Evolutionary conservation across 2,329 filamentous ascomycete species (phyloP).

Genomic region (Tolypocladium endophyticum): DNA sequence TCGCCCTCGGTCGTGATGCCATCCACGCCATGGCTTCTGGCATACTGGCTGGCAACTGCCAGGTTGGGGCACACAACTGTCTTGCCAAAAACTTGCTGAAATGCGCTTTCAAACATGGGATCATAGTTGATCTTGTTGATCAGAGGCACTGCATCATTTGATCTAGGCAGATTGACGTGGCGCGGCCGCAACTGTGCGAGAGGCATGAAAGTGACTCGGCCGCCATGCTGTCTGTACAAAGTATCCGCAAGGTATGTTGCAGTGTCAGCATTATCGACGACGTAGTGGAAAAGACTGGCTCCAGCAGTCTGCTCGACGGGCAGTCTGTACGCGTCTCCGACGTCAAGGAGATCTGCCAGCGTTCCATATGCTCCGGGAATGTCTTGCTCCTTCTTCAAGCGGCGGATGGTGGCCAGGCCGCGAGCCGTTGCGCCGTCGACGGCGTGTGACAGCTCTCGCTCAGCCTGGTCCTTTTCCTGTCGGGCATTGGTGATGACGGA

Average conservation of each 20-base stretch:
- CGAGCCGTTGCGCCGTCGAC: constrained; percentile 85
- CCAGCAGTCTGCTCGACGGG: constrained; percentile 91
- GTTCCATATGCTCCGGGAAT: constrained; percentile 87
- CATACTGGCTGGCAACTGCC: constrained; percentile 79
- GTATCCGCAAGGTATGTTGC: constrained; percentile 72
- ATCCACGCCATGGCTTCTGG: constrained; percentile 81
- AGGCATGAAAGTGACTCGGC: constrained; percentile 90
- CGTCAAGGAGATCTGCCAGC: constrained; percentile 82
- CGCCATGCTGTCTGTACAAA: constrained; percentile 68
- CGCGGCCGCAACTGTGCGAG: constrained; percentile 69
- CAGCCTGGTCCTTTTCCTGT: constrained; percentile 66
- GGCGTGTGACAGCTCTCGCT: constrained; percentile 66
- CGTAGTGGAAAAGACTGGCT: constrained; percentile 86
- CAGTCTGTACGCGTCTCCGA: constrained; percentile 73
- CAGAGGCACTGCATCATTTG: constrained; percentile 78
- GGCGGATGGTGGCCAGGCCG: constrained; percentile 76
- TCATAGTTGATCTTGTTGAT: constrained; percentile 79
- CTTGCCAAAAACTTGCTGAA: constrained; percentile 91
- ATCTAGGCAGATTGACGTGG: constrained; percentile 67
- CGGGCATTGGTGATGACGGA: constrained; percentile 66
- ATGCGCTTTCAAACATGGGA: constrained; percentile 66
- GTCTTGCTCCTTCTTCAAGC: constrained; percentile 67
- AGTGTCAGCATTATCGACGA: constrained; percentile 85
- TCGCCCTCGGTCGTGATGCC: constrained; percentile 94
- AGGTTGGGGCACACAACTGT: constrained; percentile 90